phyloP scores from a whole-genome alignment of 805 yeast species.

The Saturnispora silvae region DNA sequence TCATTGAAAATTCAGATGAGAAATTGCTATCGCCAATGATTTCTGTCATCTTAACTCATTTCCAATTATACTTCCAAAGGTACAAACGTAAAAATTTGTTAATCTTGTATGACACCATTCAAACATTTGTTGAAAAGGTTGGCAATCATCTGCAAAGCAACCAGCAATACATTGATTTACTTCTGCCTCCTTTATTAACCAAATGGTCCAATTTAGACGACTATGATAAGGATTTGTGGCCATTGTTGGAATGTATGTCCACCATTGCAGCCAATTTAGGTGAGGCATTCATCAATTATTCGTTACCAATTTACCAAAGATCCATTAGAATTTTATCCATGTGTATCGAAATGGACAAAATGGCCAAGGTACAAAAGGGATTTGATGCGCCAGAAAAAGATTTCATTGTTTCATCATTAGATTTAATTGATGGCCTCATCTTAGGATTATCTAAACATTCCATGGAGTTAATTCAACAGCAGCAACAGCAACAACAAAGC shows the following conservation, averaged over 20 bases:
- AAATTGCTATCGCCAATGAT: conserved; percentile 50
- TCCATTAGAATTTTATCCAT: conserved; percentile 59
- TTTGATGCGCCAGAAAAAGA: conserved; percentile 79
- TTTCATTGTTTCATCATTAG: conserved; percentile 79
- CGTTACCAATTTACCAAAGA: conserved; percentile 74
- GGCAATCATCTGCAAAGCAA: conserved; percentile 45
- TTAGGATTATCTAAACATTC: conserved; percentile 73
- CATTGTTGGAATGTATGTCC: conserved; percentile 85
- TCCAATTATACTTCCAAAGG: conserved; percentile 59
- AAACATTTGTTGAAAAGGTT: conserved; percentile 73
- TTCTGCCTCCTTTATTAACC: conserved; percentile 71
- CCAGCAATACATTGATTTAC: conserved; percentile 43
- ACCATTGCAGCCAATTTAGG: conserved; percentile 83
- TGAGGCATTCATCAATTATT: conserved; percentile 77
- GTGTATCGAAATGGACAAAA: conserved; percentile 57
- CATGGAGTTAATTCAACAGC: conserved; percentile 37
- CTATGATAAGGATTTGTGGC: conserved; percentile 81
- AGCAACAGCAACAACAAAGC: conserved; percentile 18
- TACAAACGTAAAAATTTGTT: conserved; percentile 79
- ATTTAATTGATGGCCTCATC: conserved; percentile 82
- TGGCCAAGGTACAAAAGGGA: conserved; percentile 54
- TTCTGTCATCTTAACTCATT: conserved; percentile 57
- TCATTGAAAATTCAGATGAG: conserved; percentile 67
- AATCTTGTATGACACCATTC: conserved; percentile 81
- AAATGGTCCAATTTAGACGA: conserved; percentile 75